Conservation (phyloP, 257 asterid genomes). For the Solanum corneliomulleri region DNA sequence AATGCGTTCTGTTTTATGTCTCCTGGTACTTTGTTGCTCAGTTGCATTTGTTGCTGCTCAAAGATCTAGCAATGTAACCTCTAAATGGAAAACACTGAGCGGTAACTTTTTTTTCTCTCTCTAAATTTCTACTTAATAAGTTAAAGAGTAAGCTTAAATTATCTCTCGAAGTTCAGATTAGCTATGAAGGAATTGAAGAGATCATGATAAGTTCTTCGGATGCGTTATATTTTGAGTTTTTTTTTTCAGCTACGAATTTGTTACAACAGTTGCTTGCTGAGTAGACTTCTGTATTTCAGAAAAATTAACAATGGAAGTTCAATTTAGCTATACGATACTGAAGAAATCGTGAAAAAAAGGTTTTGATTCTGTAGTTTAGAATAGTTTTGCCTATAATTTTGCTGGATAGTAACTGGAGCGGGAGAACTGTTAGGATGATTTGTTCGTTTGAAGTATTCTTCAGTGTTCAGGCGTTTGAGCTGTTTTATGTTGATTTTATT, state of each 20-base stretch:
- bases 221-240: background rate
- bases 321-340: background rate
- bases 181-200: background rate
- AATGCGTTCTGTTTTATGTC: slow-evolving; percentile 22
- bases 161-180: background rate
- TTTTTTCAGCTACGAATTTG: background rate
- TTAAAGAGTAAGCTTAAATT: background rate
- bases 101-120: slow-evolving; percentile 21
- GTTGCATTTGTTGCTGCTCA: slow-evolving; percentile 47
- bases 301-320: background rate
- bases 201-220: background rate
- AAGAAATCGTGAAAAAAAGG: background rate
- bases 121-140: background rate
- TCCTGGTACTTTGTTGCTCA: slow-evolving; percentile 30
- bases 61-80: slow-evolving; percentile 27
- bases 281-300: background rate
- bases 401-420: background rate
- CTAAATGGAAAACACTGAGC: slow-evolving; percentile 54
- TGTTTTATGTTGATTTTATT: background rate
- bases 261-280: background rate
- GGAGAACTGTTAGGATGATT: background rate
- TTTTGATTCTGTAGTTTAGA: background rate
- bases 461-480: background rate
- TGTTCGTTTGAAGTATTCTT: background rate
- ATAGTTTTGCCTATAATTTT: background rate